phyloP scores from a whole-genome alignment of 2,329 filamentous ascomycete genomes.

The Lecanicillium sp. region DNA sequence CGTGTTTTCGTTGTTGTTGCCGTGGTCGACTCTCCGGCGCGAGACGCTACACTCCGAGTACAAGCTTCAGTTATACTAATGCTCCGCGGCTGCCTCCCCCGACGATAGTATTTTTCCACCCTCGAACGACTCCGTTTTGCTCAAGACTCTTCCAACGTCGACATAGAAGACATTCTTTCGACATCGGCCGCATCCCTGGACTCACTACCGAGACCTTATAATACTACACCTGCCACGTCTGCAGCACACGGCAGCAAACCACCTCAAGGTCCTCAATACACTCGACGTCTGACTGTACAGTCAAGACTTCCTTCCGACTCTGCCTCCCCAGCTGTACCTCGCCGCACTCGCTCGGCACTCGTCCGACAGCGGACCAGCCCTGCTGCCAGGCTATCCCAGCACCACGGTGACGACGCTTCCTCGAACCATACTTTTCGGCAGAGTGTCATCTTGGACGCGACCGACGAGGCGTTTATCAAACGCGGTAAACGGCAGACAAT shows the following conservation, averaged over 20 bases:
- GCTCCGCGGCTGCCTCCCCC: slow-evolving; percentile 6
- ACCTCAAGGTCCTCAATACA: slow-evolving; percentile 5
- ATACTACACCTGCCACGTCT: slow-evolving; percentile 4
- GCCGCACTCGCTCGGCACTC: slow-evolving; percentile 7
- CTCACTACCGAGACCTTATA: slow-evolving; percentile 15
- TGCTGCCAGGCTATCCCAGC: slow-evolving; percentile 1
- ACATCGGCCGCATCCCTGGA: slow-evolving; percentile 16
- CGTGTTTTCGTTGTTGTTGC: too few relatives aligned
- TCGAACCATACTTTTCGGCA: slow-evolving; percentile 6
- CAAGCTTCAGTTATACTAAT: slow-evolving; percentile 6
- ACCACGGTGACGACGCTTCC: neutral
- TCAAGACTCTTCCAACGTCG: slow-evolving; percentile 30
- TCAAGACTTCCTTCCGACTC: slow-evolving; percentile 7
- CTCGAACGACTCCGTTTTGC: slow-evolving; percentile 63
- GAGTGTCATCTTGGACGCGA: slow-evolving; percentile 29
- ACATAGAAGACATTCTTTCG: slow-evolving; percentile 17
- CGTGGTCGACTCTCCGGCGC: neutral
- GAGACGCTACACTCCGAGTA: slow-evolving; percentile 10
- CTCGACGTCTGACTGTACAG: slow-evolving; percentile 6
- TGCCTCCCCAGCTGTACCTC: neutral
- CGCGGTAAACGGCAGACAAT: slow-evolving; percentile 18
- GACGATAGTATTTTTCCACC: slow-evolving; percentile 60
- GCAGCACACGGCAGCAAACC: neutral
- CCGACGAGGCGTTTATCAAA: slow-evolving; percentile 19
- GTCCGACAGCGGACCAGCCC: slow-evolving; percentile 4